A percentile compares a stretch with the other conserved stretches of the same genome.
Conservation (phyloP, 306 rosid genomes). For the Ceratonia siliqua region DNA sequence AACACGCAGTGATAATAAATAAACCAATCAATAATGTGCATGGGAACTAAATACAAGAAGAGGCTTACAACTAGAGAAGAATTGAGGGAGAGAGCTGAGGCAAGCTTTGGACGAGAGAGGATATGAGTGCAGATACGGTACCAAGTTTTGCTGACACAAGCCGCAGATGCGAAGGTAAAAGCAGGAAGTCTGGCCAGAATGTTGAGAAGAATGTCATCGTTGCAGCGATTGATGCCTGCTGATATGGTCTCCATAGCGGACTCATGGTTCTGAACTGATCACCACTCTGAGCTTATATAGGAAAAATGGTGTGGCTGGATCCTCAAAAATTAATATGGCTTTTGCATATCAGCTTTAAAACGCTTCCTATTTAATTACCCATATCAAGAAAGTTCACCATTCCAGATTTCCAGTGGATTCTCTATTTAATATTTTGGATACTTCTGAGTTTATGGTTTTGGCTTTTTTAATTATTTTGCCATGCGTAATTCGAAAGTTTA, state of each 20-base stretch:
- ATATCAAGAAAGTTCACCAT: neutral
- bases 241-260: neutral
- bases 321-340: neutral
- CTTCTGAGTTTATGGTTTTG: neutral
- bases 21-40: no score
- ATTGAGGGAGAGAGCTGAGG: conserved; percentile 48
- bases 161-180: conserved; percentile 39
- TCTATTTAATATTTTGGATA: neutral
- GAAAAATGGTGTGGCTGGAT: neutral
- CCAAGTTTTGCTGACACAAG: conserved; percentile 53
- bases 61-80: conserved; percentile 28
- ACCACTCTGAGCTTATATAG: conserved; percentile 12
- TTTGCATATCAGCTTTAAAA: neutral
- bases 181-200: conserved; percentile 48
- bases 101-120: conserved; percentile 49
- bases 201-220: conserved; percentile 44
- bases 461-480: neutral
- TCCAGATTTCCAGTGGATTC: neutral
- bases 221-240: neutral
- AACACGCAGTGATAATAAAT: neutral
- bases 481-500: neutral
- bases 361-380: neutral
- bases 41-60: neutral
- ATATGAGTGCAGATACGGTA: conserved; percentile 32
- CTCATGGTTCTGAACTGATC: no score